Percentiles rank a stretch among this genome's conserved stretches.
Conservation (phyloP, 352 stramenopile genomes). For the Blastocystis sp. region DNA sequence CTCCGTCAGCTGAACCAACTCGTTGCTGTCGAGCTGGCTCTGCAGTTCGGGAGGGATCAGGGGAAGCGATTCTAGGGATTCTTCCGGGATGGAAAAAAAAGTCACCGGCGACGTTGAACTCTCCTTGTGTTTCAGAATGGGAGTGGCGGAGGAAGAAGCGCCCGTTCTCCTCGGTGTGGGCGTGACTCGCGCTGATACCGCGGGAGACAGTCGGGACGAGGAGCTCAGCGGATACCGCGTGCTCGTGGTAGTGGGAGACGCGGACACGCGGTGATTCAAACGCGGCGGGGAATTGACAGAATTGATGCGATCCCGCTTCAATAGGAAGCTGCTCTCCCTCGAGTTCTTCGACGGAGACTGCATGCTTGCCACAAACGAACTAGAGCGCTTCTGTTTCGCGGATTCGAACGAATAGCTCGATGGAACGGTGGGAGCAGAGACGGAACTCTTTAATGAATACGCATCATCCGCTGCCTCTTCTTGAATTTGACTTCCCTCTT, state of each 20-base stretch:
- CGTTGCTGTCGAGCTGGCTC: not conserved
- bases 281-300: not conserved
- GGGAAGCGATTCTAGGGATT: not conserved
- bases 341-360: not conserved
- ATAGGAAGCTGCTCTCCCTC: not conserved
- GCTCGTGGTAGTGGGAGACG: not conserved
- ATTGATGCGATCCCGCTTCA: not conserved
- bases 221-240: not conserved
- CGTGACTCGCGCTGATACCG: not conserved
- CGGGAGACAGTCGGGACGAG: not conserved
- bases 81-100: not conserved
- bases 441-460: no score
- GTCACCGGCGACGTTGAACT: not conserved
- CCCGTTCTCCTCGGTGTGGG: not conserved
- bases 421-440: no score
- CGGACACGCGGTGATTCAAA: not conserved
- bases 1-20: slow-evolving; percentile 6
- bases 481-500: not conserved
- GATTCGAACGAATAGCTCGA: not conserved
- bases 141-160: not conserved
- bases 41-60: slow-evolving; percentile 2
- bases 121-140: not conserved
- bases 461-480: not conserved
- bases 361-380: not conserved
- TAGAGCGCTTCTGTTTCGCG: slow-evolving; percentile 37